A percentile compares a stretch with the other conserved stretches of the same genome.
These are phyloP conservation scores for Zoysia pacifica DNA, from an alignment of 176 grass and related monocot species.

Conservation along the genomic window DNA sequence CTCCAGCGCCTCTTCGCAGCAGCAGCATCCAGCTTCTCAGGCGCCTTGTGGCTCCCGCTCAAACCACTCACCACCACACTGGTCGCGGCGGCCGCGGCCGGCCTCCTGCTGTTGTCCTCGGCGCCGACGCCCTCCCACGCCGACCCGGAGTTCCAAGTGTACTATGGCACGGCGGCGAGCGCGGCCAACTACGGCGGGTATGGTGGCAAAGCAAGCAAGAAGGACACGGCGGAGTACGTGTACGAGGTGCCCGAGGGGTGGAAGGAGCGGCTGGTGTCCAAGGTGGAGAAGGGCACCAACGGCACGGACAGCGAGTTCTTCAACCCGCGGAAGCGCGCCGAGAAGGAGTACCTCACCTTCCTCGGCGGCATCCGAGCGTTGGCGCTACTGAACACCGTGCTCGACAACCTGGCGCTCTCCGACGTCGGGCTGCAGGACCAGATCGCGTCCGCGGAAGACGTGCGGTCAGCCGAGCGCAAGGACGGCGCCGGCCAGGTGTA, in stretches of 20 bases:
- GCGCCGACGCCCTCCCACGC: conserved; percentile 25
- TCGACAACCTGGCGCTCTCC: conserved; percentile 88
- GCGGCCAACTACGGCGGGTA: conserved; percentile 95
- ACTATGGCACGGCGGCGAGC: conserved; percentile 84
- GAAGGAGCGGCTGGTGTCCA: conserved; percentile 94
- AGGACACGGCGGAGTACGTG: conserved; percentile 82
- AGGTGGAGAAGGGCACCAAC: conserved; percentile 99
- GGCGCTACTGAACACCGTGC: conserved; percentile 75
- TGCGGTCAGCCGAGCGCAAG: conserved; percentile 48
- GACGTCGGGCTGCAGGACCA: conserved; percentile 88
- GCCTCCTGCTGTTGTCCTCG: conserved; percentile 37
- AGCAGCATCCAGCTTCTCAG: not conserved
- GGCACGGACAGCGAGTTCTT: conserved; percentile 97
- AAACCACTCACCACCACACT: conserved; percentile 46
- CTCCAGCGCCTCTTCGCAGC: conserved; percentile 12
- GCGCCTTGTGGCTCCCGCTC: conserved; percentile 5
- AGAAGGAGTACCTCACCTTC: conserved; percentile 89
- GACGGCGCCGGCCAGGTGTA: conserved; percentile 73
- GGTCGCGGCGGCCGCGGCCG: conserved; percentile 47
- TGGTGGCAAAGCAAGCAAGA: conserved; percentile 93
- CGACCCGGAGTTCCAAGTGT: conserved; percentile 45
- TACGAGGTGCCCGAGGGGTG: conserved; percentile 83
- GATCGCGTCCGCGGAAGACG: conserved; percentile 72
- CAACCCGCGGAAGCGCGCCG: conserved; percentile 81
- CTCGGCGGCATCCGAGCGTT: conserved; percentile 70